These are phyloP conservation scores for Sphagnum contortum DNA, from an alignment of 225 moss, liverwort and hornwort genomes.

Conservation along the genomic window DNA sequence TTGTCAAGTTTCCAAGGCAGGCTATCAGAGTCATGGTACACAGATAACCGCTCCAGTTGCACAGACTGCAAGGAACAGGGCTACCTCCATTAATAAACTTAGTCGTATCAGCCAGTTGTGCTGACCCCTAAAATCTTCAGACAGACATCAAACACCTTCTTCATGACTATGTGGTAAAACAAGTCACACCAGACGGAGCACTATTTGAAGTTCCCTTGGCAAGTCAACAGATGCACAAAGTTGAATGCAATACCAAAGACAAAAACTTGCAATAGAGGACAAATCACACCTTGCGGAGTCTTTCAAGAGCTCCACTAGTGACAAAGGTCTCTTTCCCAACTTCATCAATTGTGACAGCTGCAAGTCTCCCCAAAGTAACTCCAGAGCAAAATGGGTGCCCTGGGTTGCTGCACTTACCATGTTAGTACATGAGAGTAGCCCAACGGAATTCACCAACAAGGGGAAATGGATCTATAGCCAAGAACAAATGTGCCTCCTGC, in stretches of 20 bases:
- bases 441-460: not conserved
- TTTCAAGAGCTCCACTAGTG: slow-evolving; percentile 93
- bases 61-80: slow-evolving; percentile 44
- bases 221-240: too few species aligned
- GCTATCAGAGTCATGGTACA: slow-evolving; percentile 82
- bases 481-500: too few species aligned
- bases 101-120: too few species aligned
- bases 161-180: too few species aligned
- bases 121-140: too few species aligned
- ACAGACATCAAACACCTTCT: too few species aligned
- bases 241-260: not conserved
- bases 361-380: slow-evolving; percentile 80
- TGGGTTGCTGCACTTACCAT: slow-evolving; percentile 52
- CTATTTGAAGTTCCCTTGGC: too few species aligned
- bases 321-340: slow-evolving; percentile 92
- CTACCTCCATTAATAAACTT: not conserved
- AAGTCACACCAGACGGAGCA: not conserved
- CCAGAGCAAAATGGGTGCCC: slow-evolving; percentile 92
- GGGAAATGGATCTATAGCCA: not conserved
- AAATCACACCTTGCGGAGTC: slow-evolving; percentile 67
- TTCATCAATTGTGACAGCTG: slow-evolving; percentile 95
- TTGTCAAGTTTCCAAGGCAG: slow-evolving; percentile 62
- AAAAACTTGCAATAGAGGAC: not conserved
- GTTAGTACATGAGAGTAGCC: not conserved
- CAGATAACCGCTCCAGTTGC: slow-evolving; percentile 81